A percentile compares a stretch with the other conserved stretches of the same genome.
phyloP scores from a whole-genome alignment of 805 yeast species.

The Brettanomyces anomalus region DNA sequence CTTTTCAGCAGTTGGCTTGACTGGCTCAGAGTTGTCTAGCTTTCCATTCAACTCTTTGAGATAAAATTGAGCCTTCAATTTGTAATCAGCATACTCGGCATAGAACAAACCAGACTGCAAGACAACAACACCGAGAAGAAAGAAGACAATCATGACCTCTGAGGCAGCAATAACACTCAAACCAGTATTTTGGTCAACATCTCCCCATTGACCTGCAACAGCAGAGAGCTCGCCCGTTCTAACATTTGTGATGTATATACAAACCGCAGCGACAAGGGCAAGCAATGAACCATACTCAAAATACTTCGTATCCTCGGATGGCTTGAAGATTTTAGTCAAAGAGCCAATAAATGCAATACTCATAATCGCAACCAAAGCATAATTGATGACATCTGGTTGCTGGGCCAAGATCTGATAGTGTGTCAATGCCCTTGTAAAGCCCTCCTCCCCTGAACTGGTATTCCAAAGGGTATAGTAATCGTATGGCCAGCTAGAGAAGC shows the following conservation, averaged over 20 bases:
- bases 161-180: constrained; percentile 89
- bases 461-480: constrained; percentile 71
- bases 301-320: constrained; percentile 73
- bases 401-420: constrained; percentile 74
- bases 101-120: constrained; percentile 87
- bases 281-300: constrained; percentile 86
- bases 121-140: constrained; percentile 69
- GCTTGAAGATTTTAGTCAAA: constrained; percentile 73
- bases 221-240: constrained; percentile 71
- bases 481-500: constrained; percentile 74
- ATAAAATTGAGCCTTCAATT: constrained; percentile 17
- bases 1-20: constrained; percentile 8
- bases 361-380: constrained; percentile 53
- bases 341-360: constrained; percentile 64
- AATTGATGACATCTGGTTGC: constrained; percentile 50
- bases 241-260: constrained; percentile 80
- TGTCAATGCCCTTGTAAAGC: constrained; percentile 49
- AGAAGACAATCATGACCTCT: constrained; percentile 61
- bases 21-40: background rate
- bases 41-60: constrained; percentile 17
- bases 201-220: constrained; percentile 81
- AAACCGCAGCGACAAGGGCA: constrained; percentile 60
- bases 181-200: constrained; percentile 79
- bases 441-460: constrained; percentile 37
- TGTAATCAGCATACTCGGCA: constrained; percentile 35